Evolutionary conservation across 805 yeast species (phyloP).

Genomic region (Yarrowia phangngaensis): DNA sequence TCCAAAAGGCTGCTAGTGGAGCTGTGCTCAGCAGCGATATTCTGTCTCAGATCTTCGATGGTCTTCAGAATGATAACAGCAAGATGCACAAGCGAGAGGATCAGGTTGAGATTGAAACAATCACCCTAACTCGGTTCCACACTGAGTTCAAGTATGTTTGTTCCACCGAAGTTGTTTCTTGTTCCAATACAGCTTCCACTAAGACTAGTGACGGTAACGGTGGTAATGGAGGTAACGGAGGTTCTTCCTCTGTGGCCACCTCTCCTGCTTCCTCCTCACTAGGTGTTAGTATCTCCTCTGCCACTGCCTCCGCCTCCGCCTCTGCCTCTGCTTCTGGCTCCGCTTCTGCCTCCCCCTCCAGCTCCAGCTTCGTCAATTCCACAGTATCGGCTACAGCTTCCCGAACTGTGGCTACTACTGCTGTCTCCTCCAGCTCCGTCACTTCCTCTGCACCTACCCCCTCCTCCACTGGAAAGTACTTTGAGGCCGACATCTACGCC

Average conservation of each 20-base stretch:
- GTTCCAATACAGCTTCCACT: conserved; percentile 3
- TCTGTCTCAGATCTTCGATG: conserved; percentile 20
- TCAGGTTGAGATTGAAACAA: conserved; percentile 19
- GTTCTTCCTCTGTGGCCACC: not conserved
- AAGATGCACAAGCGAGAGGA: conserved; percentile 19
- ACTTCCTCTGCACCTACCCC: conserved; percentile 21
- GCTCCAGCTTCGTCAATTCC: conserved; percentile 4
- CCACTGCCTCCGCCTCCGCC: not conserved
- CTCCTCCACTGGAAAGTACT: conserved; percentile 17
- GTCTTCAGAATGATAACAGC: conserved; percentile 6
- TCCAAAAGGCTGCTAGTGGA: conserved; percentile 13
- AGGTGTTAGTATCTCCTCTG: not conserved
- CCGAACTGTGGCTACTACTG: conserved; percentile 11
- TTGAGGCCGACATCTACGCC: conserved; percentile 25
- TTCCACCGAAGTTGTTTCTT: conserved; percentile 1
- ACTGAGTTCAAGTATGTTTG: conserved; percentile 15
- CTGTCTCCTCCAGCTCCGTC: conserved; percentile 6
- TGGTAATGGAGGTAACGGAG: not conserved
- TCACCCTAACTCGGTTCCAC: conserved; percentile 22
- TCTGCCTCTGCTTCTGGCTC: conserved; percentile 1
- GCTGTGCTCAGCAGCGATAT: conserved; percentile 8
- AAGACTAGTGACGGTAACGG: not conserved
- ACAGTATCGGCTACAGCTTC: conserved; percentile 2
- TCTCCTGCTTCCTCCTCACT: not conserved
- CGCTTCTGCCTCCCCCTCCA: not conserved